Percentiles rank a stretch among this genome's conserved stretches.
phyloP scores from a whole-genome alignment of 2,329 filamentous ascomycete species.

The Claviceps quebecensis region DNA sequence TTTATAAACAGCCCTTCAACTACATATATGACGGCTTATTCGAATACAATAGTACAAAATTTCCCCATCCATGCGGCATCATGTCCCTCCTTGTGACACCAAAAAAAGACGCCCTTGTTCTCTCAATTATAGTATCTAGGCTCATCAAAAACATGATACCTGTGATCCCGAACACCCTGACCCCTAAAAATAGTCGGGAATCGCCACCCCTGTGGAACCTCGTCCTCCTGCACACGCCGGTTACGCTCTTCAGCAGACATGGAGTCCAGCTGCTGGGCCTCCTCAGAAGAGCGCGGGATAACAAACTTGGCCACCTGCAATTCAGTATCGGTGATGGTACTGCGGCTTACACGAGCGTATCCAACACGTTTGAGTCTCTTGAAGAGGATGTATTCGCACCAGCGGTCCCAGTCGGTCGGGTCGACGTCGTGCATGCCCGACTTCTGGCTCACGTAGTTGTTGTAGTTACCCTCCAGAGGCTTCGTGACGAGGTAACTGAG shows the following conservation, averaged over 20 bases:
- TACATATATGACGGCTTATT: no score
- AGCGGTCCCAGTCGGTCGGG: constrained; percentile 82
- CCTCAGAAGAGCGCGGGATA: constrained; percentile 51
- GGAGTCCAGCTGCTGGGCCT: constrained; percentile 29
- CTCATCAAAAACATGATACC: constrained; percentile 91
- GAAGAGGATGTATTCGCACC: constrained; percentile 98
- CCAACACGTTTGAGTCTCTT: constrained; percentile 75
- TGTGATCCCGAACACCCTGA: constrained; percentile 73
- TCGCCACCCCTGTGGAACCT: constrained; percentile 62
- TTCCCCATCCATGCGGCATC: no score
- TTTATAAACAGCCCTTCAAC: no score
- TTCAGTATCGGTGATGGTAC: constrained; percentile 93
- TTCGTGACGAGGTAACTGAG: constrained; percentile 88
- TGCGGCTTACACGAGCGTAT: constrained; percentile 78
- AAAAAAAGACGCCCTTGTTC: neutral
- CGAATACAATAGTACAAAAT: no score
- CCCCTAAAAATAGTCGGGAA: constrained; percentile 81
- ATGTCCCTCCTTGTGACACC: neutral
- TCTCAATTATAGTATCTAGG: constrained; percentile 52
- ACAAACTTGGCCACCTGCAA: constrained; percentile 93
- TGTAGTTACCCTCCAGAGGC: constrained; percentile 87
- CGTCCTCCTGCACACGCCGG: constrained; percentile 48
- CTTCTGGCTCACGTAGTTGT: constrained; percentile 74
- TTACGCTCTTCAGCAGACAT: constrained; percentile 40
- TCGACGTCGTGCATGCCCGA: constrained; percentile 96